Percentiles rank a stretch among this genome's conserved stretches.
Conservation (phyloP, 805 yeast genomes). For the Candida ortonii region DNA sequence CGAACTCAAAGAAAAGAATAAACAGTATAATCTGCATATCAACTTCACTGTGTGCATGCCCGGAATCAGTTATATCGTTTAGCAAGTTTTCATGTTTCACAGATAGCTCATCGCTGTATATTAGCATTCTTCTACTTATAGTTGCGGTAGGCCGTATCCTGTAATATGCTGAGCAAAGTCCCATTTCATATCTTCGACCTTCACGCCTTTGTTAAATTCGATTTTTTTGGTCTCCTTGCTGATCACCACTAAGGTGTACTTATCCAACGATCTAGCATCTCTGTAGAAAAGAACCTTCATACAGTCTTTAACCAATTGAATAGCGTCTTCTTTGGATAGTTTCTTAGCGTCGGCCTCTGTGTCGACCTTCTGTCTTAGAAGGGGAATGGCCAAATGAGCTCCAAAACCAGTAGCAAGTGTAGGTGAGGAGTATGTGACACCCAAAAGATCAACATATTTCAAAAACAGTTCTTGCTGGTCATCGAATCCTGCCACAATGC, state of each 20-base stretch:
- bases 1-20: slow-evolving; percentile 44
- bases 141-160: slow-evolving; percentile 70
- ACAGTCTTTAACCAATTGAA: slow-evolving; percentile 71
- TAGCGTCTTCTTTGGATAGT: slow-evolving; percentile 71
- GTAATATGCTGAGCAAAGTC: slow-evolving; percentile 80
- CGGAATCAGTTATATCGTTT: slow-evolving; percentile 44
- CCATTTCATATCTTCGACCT: slow-evolving; percentile 81
- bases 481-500: slow-evolving; percentile 86
- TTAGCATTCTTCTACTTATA: slow-evolving; percentile 16
- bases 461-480: slow-evolving; percentile 68
- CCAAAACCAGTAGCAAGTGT: slow-evolving; percentile 96
- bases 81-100: slow-evolving; percentile 4
- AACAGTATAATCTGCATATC: slow-evolving; percentile 38
- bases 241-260: slow-evolving; percentile 75
- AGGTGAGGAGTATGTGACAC: slow-evolving; percentile 86
- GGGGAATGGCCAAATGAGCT: slow-evolving; percentile 88
- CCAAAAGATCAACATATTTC: slow-evolving; percentile 85
- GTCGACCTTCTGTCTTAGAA: slow-evolving; percentile 81
- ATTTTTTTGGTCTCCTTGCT: slow-evolving; percentile 59
- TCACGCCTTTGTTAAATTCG: slow-evolving; percentile 53
- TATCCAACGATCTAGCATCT: slow-evolving; percentile 91
- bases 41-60: slow-evolving; percentile 52
- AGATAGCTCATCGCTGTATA: too few relatives aligned
- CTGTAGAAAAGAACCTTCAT: slow-evolving; percentile 95
- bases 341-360: slow-evolving; percentile 70